phyloP scores from a whole-genome alignment of 306 rosid species.

The Senna tora region DNA sequence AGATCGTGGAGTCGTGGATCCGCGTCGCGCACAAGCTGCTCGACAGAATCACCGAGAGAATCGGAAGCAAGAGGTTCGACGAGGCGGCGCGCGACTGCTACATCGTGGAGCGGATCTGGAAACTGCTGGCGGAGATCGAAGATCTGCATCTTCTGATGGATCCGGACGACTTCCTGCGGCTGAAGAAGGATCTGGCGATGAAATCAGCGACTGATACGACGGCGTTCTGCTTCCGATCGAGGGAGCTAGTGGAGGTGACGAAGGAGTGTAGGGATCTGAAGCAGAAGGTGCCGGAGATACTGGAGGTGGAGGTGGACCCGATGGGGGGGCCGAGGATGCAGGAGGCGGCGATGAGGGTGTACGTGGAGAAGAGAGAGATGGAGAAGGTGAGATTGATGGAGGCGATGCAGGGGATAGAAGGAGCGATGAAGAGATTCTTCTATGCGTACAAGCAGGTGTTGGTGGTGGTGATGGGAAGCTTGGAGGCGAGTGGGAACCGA shows the following conservation, averaged over 20 bases:
- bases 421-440: constrained; percentile 77
- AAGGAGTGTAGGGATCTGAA: constrained; percentile 66
- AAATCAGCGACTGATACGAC: constrained; percentile 50
- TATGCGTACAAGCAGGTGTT: constrained; percentile 78
- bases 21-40: constrained; percentile 49
- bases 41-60: constrained; percentile 45
- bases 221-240: constrained; percentile 80
- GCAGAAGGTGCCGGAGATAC: constrained; percentile 70
- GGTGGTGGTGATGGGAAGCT: constrained; percentile 72
- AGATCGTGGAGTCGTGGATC: constrained; percentile 80
- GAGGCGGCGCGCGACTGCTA: constrained; percentile 65
- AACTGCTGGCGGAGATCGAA: constrained; percentile 64
- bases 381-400: constrained; percentile 68
- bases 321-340: constrained; percentile 88
- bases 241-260: constrained; percentile 64
- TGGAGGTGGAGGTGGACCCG: constrained; percentile 88
- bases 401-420: constrained; percentile 74
- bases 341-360: constrained; percentile 93
- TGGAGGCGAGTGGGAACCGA: constrained; percentile 63
- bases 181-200: constrained; percentile 60
- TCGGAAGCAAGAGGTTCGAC: constrained; percentile 47
- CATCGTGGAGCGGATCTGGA: constrained; percentile 79
- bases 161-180: constrained; percentile 73
- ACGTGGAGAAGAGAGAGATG: constrained; percentile 46
- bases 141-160: constrained; percentile 85